Conservation (phyloP, 2,329 filamentous ascomycete genomes). For the Xylaria arbuscula region DNA sequence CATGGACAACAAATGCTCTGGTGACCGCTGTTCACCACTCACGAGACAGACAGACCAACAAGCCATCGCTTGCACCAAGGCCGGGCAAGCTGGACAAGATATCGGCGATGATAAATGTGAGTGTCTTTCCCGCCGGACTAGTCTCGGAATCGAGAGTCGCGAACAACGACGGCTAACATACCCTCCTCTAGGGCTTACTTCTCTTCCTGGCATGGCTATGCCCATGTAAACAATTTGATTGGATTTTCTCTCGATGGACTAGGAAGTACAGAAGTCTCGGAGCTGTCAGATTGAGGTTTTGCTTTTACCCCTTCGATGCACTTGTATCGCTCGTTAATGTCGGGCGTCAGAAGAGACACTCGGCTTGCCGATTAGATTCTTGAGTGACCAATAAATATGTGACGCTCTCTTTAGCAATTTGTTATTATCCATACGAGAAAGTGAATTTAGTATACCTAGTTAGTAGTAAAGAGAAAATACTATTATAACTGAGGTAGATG, state of each 20-base stretch:
- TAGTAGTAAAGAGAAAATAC: no score
- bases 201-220: slow-evolving; percentile 35
- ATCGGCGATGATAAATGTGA: slow-evolving; percentile 44
- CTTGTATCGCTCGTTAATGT: slow-evolving; percentile 12
- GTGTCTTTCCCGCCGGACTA: background rate
- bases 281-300: slow-evolving; percentile 1
- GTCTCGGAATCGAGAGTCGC: background rate
- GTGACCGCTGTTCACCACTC: slow-evolving; percentile 48
- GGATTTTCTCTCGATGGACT: background rate
- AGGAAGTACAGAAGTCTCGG: background rate
- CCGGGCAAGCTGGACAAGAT: slow-evolving; percentile 41
- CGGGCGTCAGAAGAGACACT: slow-evolving; percentile 16
- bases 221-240: slow-evolving; percentile 26
- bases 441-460: no score
- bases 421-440: no score
- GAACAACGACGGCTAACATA: slow-evolving; percentile 17
- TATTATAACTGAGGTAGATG: no score
- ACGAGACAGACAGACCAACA: slow-evolving; percentile 47
- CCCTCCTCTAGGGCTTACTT: slow-evolving; percentile 29
- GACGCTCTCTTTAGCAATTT: background rate
- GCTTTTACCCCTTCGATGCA: slow-evolving; percentile 8
- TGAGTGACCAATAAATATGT: slow-evolving; percentile 18
- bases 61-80: slow-evolving; percentile 49
- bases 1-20: slow-evolving; percentile 52
- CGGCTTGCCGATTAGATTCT: slow-evolving; percentile 26